Percentiles rank a stretch among this genome's conserved stretches.
phyloP scores from a whole-genome alignment of 225 moss, liverwort and hornwort species.

The Thuidium tamariscinum region DNA sequence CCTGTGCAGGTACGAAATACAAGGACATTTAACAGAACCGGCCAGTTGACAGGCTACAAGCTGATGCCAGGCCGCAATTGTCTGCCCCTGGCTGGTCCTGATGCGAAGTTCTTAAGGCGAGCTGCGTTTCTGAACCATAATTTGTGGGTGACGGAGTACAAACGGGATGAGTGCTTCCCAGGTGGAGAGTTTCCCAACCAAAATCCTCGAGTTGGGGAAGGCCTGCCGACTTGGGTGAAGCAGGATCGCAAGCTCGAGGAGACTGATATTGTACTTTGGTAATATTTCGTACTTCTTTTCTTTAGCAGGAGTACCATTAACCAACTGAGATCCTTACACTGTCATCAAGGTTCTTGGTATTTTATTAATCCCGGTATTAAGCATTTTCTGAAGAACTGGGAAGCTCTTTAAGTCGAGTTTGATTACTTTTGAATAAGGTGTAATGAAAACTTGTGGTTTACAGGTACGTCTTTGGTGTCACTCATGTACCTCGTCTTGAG shows the following conservation, averaged over 20 bases:
- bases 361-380: no score
- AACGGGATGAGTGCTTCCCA: constrained; percentile 71
- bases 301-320: not conserved
- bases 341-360: not conserved
- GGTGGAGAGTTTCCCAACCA: constrained; percentile 99
- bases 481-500: constrained; percentile 89
- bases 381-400: not conserved
- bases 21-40: constrained; percentile 77
- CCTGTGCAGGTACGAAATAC: constrained; percentile 73
- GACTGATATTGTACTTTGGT: constrained; percentile 94
- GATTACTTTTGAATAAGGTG: not conserved
- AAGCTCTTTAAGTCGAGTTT: not conserved
- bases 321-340: not conserved
- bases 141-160: constrained; percentile 87
- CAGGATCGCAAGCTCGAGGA: constrained; percentile 88
- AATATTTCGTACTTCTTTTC: not conserved
- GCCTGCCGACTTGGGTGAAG: constrained; percentile 85
- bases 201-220: constrained; percentile 90
- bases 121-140: constrained; percentile 90
- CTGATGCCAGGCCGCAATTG: constrained; percentile 95
- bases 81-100: constrained; percentile 82
- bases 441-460: not conserved
- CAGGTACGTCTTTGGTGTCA: constrained; percentile 95
- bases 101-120: constrained; percentile 84
- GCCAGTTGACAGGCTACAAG: constrained; percentile 86